Percentiles rank a stretch among this genome's conserved stretches.
Conservation (phyloP, 768 basidiomycete genomes). For the Mycena galopus region DNA sequence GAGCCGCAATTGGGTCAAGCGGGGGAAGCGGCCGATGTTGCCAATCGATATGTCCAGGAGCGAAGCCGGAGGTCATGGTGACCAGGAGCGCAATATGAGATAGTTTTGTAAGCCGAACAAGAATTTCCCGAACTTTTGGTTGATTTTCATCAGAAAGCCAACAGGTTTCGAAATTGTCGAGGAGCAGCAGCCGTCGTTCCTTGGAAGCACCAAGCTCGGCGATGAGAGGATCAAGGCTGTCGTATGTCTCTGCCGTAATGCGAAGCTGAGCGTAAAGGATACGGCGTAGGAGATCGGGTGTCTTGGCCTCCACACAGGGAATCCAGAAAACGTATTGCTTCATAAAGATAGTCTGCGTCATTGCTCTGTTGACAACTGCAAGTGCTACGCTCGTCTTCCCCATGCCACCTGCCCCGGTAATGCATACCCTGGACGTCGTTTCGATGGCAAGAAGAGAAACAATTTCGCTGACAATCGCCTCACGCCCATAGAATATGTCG, state of each 20-base stretch:
- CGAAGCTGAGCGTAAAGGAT: constrained; percentile 40
- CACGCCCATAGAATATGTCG: not conserved
- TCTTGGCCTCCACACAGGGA: constrained; percentile 49
- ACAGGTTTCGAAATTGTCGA: constrained; percentile 58
- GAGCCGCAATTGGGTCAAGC: constrained; percentile 38
- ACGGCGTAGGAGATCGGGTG: constrained; percentile 41
- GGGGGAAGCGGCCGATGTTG: constrained; percentile 27
- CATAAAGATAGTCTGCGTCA: constrained; percentile 40
- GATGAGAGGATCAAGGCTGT: constrained; percentile 38
- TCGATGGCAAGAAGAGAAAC: constrained; percentile 8
- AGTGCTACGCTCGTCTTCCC: constrained; percentile 55
- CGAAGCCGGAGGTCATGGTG: constrained; percentile 49
- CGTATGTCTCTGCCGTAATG: constrained; percentile 39
- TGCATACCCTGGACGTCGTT: constrained; percentile 20
- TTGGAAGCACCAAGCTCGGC: constrained; percentile 38
- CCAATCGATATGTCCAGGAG: constrained; percentile 44
- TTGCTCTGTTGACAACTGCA: constrained; percentile 44
- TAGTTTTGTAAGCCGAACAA: constrained; percentile 41
- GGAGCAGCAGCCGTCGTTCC: constrained; percentile 46
- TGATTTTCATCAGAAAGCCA: constrained; percentile 45
- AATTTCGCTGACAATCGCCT: constrained; percentile 9
- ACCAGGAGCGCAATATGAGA: constrained; percentile 47
- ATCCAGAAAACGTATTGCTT: constrained; percentile 46
- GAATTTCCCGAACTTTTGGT: constrained; percentile 40
- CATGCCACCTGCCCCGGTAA: constrained; percentile 47